Base-by-base conservation (phyloP, 225 moss, liverwort and hornwort species). In the Anthoceros angustus region DNA sequence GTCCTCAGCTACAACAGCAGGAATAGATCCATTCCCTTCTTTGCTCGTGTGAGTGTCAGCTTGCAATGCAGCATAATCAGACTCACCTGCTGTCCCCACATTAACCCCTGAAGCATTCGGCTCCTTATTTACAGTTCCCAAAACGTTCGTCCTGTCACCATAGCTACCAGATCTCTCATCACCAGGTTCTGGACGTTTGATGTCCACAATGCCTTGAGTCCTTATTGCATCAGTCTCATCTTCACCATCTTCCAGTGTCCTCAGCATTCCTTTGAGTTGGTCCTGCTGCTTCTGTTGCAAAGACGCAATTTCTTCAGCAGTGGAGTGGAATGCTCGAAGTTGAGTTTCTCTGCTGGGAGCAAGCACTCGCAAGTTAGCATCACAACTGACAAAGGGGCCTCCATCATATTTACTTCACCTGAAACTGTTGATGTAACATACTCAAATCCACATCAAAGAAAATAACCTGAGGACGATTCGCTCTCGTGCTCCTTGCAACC, bases 241-340 rank as follows among this genome's bases (percentile, higher is more conserved):
- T 40, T 92, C 89, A 70, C 86, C 86, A 68, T 98, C 92, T 78
- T 98, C 98, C 62, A 98, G 81, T 23, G 98, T 85, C 68, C 89
- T 77, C 62, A 98, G 77, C 98, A 98, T 98, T 65, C 66, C 73
- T 39, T 74, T 71, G 39, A 98, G 76, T 80, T 98, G 98, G 68
- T 87, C 86, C 79, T 98, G 92, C 64, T 81, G 81, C 62, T 75
- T 81, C 70, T 81, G 78, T 68, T 81, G 81, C 69, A 81, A 74
- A 67, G 77, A 75, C 69, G 92, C 98, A 62, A 92, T 87, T 77
- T 89, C 80, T 62, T 88, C 89, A 68, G 98, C 89, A 65, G 92
- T 98, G 55, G 92, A 89, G 73, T 98, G 92, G 72, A 98, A 98
- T 43, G 98, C 87, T 80, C 98, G 85, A 64, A 98, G 75, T 82